Base-by-base conservation (phyloP, 352 stramenopile species). In the Phytophthora brassicae region DNA sequence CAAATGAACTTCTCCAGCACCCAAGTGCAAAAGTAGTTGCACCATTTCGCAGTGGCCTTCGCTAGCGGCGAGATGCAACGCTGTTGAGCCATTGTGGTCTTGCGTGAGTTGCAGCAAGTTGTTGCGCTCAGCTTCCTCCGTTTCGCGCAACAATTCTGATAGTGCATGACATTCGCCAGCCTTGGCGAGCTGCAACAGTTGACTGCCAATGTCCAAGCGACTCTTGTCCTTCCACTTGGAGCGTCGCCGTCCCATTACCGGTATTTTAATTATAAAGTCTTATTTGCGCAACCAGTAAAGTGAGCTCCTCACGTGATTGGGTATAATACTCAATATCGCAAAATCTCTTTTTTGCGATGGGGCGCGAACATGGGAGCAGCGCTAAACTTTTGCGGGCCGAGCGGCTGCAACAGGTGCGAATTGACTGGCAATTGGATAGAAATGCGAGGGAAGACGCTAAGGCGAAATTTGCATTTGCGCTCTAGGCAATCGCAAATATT, bases 171-270 rank as follows among this genome's bases (percentile, higher is more conserved):
- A 79, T 28, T 74, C 67, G 2, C 79, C 82, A 0, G 43, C 41
- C 66, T 86, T 88, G 23, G 78, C 69, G 24, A 62, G 56, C 17
- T 80, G 77, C 61, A 91, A 68, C 68, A 91, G 68, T 35, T 66
- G 70, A 20, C 54, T 64, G 47, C 66, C 66, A 33, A 54, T 66
- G 54, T 83, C 74, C 22, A 60, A 36, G 39, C 62, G 52, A 26
- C 60, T 60, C 38, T 56, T 51, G 63, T 86, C 75, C 71, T 89
- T 90, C 79, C 79, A 88, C 67, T 88, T 90, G 60, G 79, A 86
- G 39, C 79, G 77, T 7, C 82, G 74, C 5, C 82, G 71, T 26
- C 82, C 82, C 82, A 91, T 91, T 48, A n/a, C n/a, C n/a, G n/a
- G n/a, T n/a, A n/a, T n/a, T n/a, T n/a, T n/a, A n/a, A n/a, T n/a